phyloP scores from a whole-genome alignment of 2,329 filamentous ascomycete species.

The Claviceps sp. region DNA sequence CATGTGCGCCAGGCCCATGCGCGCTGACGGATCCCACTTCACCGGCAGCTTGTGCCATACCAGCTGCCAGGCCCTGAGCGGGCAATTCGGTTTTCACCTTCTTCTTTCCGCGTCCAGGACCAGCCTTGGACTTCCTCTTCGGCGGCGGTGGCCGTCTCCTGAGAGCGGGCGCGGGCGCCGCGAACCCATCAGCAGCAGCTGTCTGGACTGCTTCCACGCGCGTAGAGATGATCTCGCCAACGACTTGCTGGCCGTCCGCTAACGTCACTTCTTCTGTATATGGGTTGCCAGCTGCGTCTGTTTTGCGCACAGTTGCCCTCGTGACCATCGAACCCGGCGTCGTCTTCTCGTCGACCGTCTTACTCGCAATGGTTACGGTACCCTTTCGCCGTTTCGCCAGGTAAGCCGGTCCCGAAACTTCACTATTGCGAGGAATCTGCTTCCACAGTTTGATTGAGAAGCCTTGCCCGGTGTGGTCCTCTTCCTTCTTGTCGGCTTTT shows the following conservation, averaged over 20 bases:
- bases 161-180: slow-evolving; percentile 24
- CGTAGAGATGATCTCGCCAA: slow-evolving; percentile 65
- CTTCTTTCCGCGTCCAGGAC: slow-evolving; percentile 65
- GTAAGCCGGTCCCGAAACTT: slow-evolving; percentile 37
- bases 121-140: slow-evolving; percentile 64
- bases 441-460: slow-evolving; percentile 49
- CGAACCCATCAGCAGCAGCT: slow-evolving; percentile 42
- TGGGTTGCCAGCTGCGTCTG: slow-evolving; percentile 67
- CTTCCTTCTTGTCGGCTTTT: slow-evolving; percentile 49
- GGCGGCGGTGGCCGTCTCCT: slow-evolving; percentile 58
- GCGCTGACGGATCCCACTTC: slow-evolving; percentile 26
- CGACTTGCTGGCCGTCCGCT: slow-evolving; percentile 62
- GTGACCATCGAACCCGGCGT: slow-evolving; percentile 46
- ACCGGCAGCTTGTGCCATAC: slow-evolving; percentile 18
- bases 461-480: slow-evolving; percentile 40
- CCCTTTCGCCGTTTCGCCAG: slow-evolving; percentile 50
- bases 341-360: slow-evolving; percentile 30
- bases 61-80: slow-evolving; percentile 17
- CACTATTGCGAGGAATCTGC: slow-evolving; percentile 44
- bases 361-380: slow-evolving; percentile 42
- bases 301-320: slow-evolving; percentile 65
- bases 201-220: slow-evolving; percentile 41
- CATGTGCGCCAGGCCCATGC: slow-evolving; percentile 24
- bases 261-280: slow-evolving; percentile 76
- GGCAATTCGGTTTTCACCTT: slow-evolving; percentile 50